Percentiles rank a stretch among this genome's conserved stretches.
Conservation (phyloP, 768 basidiomycete species). For the Gloeopeniophorella convolvens region DNA sequence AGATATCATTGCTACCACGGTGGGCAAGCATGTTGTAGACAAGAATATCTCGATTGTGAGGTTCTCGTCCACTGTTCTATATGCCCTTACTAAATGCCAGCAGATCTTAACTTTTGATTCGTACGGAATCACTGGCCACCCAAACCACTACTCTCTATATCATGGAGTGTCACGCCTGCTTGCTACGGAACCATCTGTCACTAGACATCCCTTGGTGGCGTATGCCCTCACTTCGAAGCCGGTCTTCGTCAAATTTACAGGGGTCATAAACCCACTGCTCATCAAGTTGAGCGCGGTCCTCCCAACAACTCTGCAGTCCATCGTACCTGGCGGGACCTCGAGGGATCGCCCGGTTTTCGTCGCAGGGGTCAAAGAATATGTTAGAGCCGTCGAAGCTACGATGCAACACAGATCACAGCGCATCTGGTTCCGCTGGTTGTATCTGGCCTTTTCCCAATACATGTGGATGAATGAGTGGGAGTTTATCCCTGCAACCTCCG, state of each 20-base stretch:
- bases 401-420: conserved; percentile 66
- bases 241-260: conserved; percentile 52
- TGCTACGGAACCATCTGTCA: conserved; percentile 12
- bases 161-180: conserved; percentile 45
- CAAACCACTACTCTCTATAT: conserved; percentile 75
- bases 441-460: conserved; percentile 73
- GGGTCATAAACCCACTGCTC: conserved; percentile 44
- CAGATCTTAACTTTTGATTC: conserved; percentile 86
- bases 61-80: conserved; percentile 6
- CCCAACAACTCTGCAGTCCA: conserved; percentile 2
- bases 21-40: conserved; percentile 51
- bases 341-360: conserved; percentile 41
- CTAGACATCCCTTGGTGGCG: conserved; percentile 28
- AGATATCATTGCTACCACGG: conserved; percentile 46
- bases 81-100: conserved; percentile 16
- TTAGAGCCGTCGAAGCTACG: conserved; percentile 61
- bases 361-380: conserved; percentile 50
- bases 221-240: conserved; percentile 60
- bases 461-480: conserved; percentile 92
- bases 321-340: neutral
- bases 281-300: conserved; percentile 40
- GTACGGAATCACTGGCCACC: conserved; percentile 73
- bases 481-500: conserved; percentile 34
- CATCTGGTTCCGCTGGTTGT: conserved; percentile 86
- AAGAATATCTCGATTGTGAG: conserved; percentile 60